phyloP scores from a whole-genome alignment of 2,329 filamentous ascomycete genomes.

The Rugonectria rugulosa region DNA sequence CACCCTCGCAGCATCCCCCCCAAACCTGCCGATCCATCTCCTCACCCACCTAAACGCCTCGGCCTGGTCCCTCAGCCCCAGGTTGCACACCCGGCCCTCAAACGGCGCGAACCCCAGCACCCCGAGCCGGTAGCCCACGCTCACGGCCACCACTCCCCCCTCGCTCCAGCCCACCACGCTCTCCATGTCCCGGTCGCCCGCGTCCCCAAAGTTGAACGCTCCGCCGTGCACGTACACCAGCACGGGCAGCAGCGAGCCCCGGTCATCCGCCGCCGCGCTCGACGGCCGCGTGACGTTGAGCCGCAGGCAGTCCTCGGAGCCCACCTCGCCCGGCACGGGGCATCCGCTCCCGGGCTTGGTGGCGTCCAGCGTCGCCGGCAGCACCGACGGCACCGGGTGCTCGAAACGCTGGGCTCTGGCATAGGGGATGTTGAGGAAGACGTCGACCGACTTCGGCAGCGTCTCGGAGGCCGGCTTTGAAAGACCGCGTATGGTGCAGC shows the following conservation, averaged over 20 bases:
- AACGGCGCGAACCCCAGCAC: slow-evolving; percentile 72
- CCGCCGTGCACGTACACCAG: slow-evolving; percentile 71
- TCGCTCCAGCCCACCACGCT: slow-evolving; percentile 66
- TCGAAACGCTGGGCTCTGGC: slow-evolving; percentile 57
- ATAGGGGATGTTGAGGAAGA: slow-evolving; percentile 59
- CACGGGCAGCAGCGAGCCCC: slow-evolving; percentile 53
- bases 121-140: slow-evolving; percentile 70
- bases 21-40: slow-evolving; percentile 66
- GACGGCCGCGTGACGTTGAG: slow-evolving; percentile 58
- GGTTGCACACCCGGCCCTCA: slow-evolving; percentile 65
- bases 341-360: slow-evolving; percentile 43
- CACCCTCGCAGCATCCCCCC: slow-evolving; percentile 64
- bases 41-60: slow-evolving; percentile 66
- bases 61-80: slow-evolving; percentile 70
- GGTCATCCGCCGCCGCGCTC: slow-evolving; percentile 22
- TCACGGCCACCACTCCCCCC: slow-evolving; percentile 62
- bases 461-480: slow-evolving; percentile 29
- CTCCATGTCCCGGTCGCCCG: slow-evolving; percentile 65
- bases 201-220: slow-evolving; percentile 63
- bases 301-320: slow-evolving; percentile 59
- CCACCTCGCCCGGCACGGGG: not conserved
- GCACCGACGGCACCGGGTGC: slow-evolving; percentile 37
- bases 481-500: slow-evolving; percentile 34
- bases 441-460: slow-evolving; percentile 53
- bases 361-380: slow-evolving; percentile 41